phyloP scores from a whole-genome alignment of 495 filamentous ascomycete genomes.

The Penicillium desertorum region DNA sequence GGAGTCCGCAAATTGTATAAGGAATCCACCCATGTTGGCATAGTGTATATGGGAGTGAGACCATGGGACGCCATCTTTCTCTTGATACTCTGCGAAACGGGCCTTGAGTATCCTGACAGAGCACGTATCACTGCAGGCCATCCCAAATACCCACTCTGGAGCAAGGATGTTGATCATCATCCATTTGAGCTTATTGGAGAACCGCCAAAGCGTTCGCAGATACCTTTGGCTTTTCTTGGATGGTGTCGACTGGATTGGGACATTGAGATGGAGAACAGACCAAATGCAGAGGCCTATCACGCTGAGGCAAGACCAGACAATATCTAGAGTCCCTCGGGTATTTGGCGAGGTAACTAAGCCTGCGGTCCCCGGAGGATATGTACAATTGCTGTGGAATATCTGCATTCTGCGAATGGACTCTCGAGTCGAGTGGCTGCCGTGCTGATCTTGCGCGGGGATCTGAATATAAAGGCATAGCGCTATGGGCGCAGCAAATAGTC shows the following conservation, averaged over 20 bases:
- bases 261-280: conserved; percentile 3
- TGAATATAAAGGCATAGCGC: background rate
- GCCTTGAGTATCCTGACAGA: conserved; percentile 2
- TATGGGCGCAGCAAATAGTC: background rate
- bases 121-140: background rate
- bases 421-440: background rate
- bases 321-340: conserved; percentile 3
- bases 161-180: conserved; percentile 5
- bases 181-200: conserved; percentile 1
- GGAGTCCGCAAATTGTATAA: background rate
- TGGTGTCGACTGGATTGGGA: conserved; percentile 3
- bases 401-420: background rate
- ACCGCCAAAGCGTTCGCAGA: background rate
- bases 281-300: conserved; percentile 4
- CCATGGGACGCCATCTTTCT: conserved; percentile 2
- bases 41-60: conserved; percentile 4
- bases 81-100: background rate
- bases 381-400: background rate
- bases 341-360: background rate
- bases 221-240: background rate
- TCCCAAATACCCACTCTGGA: background rate
- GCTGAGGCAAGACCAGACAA: conserved; percentile 3
- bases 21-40: conserved; percentile 8
- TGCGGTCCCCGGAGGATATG: background rate
- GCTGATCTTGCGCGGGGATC: background rate